Evolutionary conservation across 495 filamentous ascomycete genomes (phyloP).

Genomic region (Aspergillus diversus): DNA sequence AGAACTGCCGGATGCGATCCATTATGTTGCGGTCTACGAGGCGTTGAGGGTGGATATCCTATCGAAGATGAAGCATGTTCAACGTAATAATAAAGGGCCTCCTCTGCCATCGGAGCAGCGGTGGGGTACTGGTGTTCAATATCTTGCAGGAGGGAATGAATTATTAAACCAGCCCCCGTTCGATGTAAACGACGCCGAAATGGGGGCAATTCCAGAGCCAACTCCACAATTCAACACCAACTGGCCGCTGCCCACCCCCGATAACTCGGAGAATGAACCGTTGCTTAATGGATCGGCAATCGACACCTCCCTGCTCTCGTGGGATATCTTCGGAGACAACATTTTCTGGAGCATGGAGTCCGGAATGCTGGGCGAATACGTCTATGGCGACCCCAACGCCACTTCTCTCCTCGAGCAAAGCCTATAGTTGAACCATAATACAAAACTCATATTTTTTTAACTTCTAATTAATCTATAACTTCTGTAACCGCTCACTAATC

Average conservation of each 20-base stretch:
- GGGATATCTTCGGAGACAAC: constrained; percentile 26
- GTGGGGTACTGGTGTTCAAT: no score
- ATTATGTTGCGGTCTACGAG: constrained; percentile 34
- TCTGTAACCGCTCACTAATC: constrained; percentile 28
- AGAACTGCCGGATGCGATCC: constrained; percentile 30
- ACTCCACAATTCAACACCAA: no score
- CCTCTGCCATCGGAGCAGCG: no score
- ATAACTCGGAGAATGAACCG: neutral
- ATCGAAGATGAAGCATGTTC: constrained; percentile 1
- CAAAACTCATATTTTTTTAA: neutral
- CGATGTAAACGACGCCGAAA: no score
- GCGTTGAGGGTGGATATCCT: constrained; percentile 25
- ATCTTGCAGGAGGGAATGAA: no score
- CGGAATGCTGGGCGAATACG: constrained; percentile 32
- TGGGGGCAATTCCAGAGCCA: no score
- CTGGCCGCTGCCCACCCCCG: neutral
- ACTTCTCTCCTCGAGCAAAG: neutral
- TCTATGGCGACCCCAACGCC: constrained; percentile 27
- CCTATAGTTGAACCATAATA: neutral
- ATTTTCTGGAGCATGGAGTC: constrained; percentile 36
- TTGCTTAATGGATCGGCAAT: constrained; percentile 8
- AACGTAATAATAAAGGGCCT: neutral
- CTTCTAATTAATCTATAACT: constrained; percentile 8
- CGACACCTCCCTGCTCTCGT: constrained; percentile 17
- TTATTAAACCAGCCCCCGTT: no score